These are phyloP conservation scores for Dothidotthia symphoricarpi DNA, from an alignment of 2,329 filamentous ascomycete species.

Conservation along the genomic window DNA sequence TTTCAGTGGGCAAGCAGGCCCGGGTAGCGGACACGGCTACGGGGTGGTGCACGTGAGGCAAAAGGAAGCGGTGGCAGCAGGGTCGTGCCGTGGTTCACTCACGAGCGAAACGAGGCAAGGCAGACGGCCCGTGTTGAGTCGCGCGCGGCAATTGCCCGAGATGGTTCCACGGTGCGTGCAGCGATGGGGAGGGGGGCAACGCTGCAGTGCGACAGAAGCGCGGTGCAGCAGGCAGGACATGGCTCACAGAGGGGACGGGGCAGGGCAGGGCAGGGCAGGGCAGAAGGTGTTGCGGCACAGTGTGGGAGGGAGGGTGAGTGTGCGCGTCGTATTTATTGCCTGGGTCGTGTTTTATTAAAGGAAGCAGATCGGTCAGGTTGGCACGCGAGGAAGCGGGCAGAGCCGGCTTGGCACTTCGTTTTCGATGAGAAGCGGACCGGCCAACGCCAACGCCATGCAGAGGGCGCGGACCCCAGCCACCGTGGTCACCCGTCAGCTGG, in stretches of 20 bases:
- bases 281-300: neutral
- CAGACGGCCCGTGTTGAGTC: conserved; percentile 21
- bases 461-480: conserved; percentile 6
- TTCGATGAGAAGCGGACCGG: conserved; percentile 7
- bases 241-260: conserved; percentile 1
- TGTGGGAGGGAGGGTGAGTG: neutral
- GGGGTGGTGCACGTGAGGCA: no score
- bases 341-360: conserved; percentile 12
- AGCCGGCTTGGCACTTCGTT: conserved; percentile 6
- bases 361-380: conserved; percentile 11
- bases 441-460: conserved; percentile 6
- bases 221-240: no score
- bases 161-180: no score
- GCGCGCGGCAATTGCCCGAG: conserved; percentile 21
- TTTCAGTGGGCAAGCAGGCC: no score
- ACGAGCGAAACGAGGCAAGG: conserved; percentile 6
- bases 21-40: no score
- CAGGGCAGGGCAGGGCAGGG: neutral
- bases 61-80: conserved; percentile 8
- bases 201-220: no score
- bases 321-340: conserved; percentile 1
- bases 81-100: conserved; percentile 22
- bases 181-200: no score
- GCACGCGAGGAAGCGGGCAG: conserved; percentile 1
- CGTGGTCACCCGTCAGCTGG: conserved; percentile 5